Evolutionary conservation across 2,329 filamentous ascomycete genomes (phyloP).

Genomic region (Trichoderma endophyticum): DNA sequence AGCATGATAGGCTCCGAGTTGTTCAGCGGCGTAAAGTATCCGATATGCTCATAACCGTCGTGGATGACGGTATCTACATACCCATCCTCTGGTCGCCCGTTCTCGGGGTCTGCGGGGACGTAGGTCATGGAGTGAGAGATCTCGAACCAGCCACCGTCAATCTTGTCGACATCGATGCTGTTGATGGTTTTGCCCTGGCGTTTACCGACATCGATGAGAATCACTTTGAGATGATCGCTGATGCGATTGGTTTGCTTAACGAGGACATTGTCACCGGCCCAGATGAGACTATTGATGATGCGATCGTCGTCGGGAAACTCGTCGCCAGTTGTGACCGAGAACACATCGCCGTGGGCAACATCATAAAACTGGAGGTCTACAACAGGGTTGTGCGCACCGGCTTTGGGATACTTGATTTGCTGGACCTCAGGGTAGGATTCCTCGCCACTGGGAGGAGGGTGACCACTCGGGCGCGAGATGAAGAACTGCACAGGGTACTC

Average conservation of each 20-base stretch:
- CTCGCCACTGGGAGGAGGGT: constrained; percentile 61
- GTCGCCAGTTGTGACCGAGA: constrained; percentile 71
- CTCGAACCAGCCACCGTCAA: constrained; percentile 98
- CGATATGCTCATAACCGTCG: constrained; percentile 84
- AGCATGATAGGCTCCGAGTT: constrained; percentile 78
- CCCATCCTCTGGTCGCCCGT: constrained; percentile 75
- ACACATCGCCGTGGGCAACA: constrained; percentile 70
- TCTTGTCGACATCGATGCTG: constrained; percentile 70
- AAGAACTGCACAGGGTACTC: constrained; percentile 95
- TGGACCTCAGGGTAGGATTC: constrained; percentile 88
- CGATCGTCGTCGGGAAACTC: constrained; percentile 79
- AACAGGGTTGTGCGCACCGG: constrained; percentile 87
- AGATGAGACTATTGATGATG: constrained; percentile 89
- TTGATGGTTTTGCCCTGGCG: constrained; percentile 76
- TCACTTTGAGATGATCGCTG: constrained; percentile 83
- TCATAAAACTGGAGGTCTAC: constrained; percentile 90
- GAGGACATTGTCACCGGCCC: constrained; percentile 81
- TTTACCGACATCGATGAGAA: constrained; percentile 73
- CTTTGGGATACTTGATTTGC: constrained; percentile 96
- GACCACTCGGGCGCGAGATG: constrained; percentile 77
- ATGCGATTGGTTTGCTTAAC: constrained; percentile 93
- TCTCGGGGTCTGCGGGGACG: constrained; percentile 76
- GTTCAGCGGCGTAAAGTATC: constrained; percentile 87
- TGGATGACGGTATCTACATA: constrained; percentile 91
- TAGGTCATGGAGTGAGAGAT: constrained; percentile 82